Evolutionary conservation across 106 monocot species (phyloP).

Genomic region (Posidonia australis): DNA sequence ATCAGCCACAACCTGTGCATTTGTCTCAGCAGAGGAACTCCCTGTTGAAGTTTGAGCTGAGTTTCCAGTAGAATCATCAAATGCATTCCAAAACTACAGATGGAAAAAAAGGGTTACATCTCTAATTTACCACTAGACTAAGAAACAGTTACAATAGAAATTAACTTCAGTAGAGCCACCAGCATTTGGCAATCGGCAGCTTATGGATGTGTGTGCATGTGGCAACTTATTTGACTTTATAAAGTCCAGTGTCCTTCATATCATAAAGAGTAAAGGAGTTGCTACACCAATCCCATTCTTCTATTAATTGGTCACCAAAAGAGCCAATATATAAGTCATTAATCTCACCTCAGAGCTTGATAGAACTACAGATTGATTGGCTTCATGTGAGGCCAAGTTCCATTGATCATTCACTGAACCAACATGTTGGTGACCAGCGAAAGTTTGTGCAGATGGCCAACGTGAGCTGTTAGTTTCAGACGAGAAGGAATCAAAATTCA

Average conservation of each 20-base stretch:
- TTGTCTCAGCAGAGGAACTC: too few species aligned
- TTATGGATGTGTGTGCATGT: neutral
- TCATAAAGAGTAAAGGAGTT: too few species aligned
- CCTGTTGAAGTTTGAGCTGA: constrained; percentile 6
- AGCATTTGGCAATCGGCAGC: neutral
- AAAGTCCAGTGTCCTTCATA: too few species aligned
- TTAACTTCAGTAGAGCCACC: neutral
- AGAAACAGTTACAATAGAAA: neutral
- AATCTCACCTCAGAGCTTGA: constrained; percentile 32
- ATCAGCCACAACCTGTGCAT: too few species aligned
- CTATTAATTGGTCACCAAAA: neutral
- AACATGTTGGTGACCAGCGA: too few species aligned
- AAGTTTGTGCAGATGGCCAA: too few species aligned
- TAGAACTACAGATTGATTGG: too few species aligned
- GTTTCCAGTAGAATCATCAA: constrained; percentile 25
- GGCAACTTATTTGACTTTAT: too few species aligned
- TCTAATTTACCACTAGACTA: neutral
- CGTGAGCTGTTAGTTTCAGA: constrained; percentile 18
- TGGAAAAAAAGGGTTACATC: neutral
- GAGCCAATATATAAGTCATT: neutral
- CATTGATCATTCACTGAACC: too few species aligned
- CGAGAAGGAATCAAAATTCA: constrained; percentile 17
- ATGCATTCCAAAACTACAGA: constrained; percentile 46
- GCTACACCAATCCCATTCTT: too few species aligned
- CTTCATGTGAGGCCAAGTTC: too few species aligned